Base-by-base conservation (phyloP, 2,329 filamentous ascomycete species). In the Penicillium brevicompactum region DNA sequence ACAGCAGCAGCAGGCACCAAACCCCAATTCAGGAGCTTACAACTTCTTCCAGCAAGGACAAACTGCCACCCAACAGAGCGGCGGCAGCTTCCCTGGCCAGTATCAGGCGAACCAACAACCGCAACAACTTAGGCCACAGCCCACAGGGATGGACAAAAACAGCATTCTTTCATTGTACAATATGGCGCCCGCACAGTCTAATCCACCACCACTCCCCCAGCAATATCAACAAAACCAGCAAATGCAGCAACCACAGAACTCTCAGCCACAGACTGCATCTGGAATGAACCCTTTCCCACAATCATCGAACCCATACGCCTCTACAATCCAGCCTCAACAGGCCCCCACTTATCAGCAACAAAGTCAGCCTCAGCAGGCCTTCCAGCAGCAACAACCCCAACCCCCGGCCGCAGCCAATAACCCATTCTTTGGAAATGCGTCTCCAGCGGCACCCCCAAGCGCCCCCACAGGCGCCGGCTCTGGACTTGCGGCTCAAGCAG, bases 161-260 rank as follows among this genome's bases (percentile, higher is more conserved):
- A 76, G 73, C 49, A 80, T 80, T 45, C 68, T 80, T 34, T 74
- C 78, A 13, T 66, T 80, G 11, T 80, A 79, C 59, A 78, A 75
- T 51, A 70, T 79, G 50, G 73, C 76, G 13, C 69, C 73, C 16
- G 61, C 73, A 8, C 67, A 71, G 7, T 38, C 56, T 16, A 46
- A 49, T 40, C 50, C 63, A 52, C 65, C 73, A 40, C 62, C 71
- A 1, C 73, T 73, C 16, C 65, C 69, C 27, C 44, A 37, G 2
- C 66, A 56, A 34, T 63, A 62, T 54, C 67, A 64, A 51, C 58
- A 49, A 30, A 41, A 22, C 37, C 38, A 43, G 31, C 72, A 74
- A 54, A 62, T 66, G 21, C 62, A 65, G 41, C 65, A 55, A 30
- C 63, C 24, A 34, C 38, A 43, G 31, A 71, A 13, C 31, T 10